Percentiles rank a stretch among this genome's conserved stretches.
phyloP scores from a whole-genome alignment of 2,329 filamentous ascomycete genomes.

The Apiospora sp. region DNA sequence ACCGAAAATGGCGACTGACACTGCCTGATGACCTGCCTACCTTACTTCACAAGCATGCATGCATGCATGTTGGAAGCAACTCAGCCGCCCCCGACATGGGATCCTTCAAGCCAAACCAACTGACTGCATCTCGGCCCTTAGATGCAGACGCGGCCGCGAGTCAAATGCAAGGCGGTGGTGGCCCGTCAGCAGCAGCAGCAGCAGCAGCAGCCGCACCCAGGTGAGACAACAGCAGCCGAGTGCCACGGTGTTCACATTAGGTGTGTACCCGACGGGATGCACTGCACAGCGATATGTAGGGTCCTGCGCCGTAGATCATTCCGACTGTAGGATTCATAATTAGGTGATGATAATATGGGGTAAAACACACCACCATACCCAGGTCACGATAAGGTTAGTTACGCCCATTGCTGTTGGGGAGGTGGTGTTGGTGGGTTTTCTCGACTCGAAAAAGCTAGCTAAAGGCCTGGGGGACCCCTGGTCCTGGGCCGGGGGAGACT shows the following conservation, averaged over 20 bases:
- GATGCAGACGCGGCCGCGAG: background rate
- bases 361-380: background rate
- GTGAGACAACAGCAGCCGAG: background rate
- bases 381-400: slow-evolving; percentile 6
- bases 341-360: background rate
- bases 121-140: background rate
- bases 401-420: background rate
- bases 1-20: background rate
- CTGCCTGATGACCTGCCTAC: background rate
- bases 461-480: background rate
- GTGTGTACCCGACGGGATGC: background rate
- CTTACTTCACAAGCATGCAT: background rate
- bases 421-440: background rate
- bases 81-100: background rate
- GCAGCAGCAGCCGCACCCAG: background rate
- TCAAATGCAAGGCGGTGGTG: background rate
- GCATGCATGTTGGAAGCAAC: background rate
- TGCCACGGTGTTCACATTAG: background rate
- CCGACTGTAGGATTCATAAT: background rate
- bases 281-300: background rate
- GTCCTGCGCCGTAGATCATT: slow-evolving; percentile 9
- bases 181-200: background rate
- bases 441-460: background rate
- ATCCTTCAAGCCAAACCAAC: background rate
- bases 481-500: background rate